Conservation (phyloP, 495 filamentous ascomycete genomes). For the Ramalina intermedia region DNA sequence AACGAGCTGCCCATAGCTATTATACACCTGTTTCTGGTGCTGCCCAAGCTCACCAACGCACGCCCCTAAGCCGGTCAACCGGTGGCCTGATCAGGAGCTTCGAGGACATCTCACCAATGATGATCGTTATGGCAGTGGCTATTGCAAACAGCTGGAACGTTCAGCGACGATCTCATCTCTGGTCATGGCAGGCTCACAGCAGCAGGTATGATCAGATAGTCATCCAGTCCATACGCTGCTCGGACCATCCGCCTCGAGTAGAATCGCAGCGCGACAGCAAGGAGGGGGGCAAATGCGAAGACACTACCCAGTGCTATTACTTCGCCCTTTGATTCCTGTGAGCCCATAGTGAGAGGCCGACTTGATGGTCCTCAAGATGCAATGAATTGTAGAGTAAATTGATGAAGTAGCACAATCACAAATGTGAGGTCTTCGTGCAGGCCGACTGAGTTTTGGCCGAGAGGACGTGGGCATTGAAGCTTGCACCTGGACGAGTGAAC, state of each 20-base stretch:
- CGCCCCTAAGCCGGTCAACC: constrained; percentile 7
- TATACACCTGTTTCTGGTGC: constrained; percentile 10
- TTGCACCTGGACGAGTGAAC: too few species aligned
- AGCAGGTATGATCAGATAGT: constrained; percentile 18
- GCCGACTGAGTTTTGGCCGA: too few species aligned
- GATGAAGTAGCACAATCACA: too few species aligned
- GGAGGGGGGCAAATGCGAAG: constrained; percentile 11
- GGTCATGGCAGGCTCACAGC: constrained; percentile 6
- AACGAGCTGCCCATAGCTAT: constrained; percentile 6
- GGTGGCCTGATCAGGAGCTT: too few species aligned
- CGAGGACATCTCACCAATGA: neutral
- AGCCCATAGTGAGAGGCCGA: neutral
- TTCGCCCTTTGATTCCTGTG: neutral
- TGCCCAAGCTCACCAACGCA: constrained; percentile 11
- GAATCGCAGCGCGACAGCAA: constrained; percentile 14
- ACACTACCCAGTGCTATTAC: neutral
- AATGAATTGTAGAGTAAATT: too few species aligned
- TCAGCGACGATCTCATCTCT: neutral
- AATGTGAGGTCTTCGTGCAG: too few species aligned
- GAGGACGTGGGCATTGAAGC: too few species aligned
- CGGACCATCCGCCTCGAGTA: constrained; percentile 14
- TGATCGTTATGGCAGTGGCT: neutral
- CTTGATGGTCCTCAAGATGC: too few species aligned
- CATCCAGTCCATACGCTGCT: constrained; percentile 11
- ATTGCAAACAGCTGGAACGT: neutral